A percentile compares a stretch with the other conserved stretches of the same genome.
Conservation (phyloP, 768 basidiomycete species). For the Termitomyces sp. region DNA sequence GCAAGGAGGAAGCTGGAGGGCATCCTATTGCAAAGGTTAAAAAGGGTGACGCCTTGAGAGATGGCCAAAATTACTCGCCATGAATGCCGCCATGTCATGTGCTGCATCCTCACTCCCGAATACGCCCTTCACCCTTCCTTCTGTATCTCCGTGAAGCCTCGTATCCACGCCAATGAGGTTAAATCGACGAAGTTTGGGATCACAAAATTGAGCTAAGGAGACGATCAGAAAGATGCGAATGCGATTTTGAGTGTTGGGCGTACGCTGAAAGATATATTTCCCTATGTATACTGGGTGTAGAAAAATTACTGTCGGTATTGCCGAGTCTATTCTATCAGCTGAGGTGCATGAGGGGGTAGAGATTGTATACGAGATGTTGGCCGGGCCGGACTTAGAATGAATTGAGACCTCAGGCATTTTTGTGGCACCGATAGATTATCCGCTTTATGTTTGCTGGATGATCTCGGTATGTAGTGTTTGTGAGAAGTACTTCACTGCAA, state of each 20-base stretch:
- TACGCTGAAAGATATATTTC: constrained; percentile 27
- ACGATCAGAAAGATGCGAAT: not conserved
- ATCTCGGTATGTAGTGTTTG: not conserved
- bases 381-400: constrained; percentile 22
- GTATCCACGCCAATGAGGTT: constrained; percentile 30
- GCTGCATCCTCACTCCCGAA: constrained; percentile 25
- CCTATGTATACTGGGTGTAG: constrained; percentile 30
- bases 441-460: not conserved
- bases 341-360: constrained; percentile 25
- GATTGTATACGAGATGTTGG: constrained; percentile 28
- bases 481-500: not conserved
- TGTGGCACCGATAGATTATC: not conserved
- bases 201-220: constrained; percentile 1
- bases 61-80: constrained; percentile 20
- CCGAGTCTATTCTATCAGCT: constrained; percentile 22
- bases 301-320: constrained; percentile 28
- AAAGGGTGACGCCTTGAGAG: not conserved
- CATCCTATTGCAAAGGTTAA: constrained; percentile 21
- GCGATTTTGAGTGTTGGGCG: not conserved
- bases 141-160: constrained; percentile 26
- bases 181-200: constrained; percentile 27
- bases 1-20: constrained; percentile 28
- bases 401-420: constrained; percentile 26
- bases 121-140: constrained; percentile 18
- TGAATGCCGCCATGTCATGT: constrained; percentile 27